Evolutionary conservation across 805 yeast species (phyloP), one percentile per base, ranked within the genome.

Genomic region (Ogataea haglerorum): DNA sequence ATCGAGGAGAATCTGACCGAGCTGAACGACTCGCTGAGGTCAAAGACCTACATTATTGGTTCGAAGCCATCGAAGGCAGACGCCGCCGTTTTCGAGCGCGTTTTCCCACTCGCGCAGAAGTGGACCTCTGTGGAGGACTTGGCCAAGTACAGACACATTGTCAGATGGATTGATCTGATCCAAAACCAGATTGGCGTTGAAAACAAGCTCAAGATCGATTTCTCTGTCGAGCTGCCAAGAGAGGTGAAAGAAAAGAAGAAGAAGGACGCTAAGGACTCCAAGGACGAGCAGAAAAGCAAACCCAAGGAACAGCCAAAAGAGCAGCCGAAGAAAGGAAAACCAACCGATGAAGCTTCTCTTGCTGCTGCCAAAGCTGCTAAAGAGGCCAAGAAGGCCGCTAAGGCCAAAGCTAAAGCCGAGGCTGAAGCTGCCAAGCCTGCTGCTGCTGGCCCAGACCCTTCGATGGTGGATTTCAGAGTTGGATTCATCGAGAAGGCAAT

Each of bases 401-500:
- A 68, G 47, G 78, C 77, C 51, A 79, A 80, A 65, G 82, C 80
- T 40, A 76, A 74, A 50, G 82, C 77, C 24, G 80, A 78, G 42
- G 55, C 54, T 5, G 58, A 54, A 15, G 79, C 80, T 53, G 46
- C 44, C 16, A 44, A 44, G 34, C 68, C 72, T 33, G 72, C 81
- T 38, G 76, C 70, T 43, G 82, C 73, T 24, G 83, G 85, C 40
- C 82, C 91, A 53, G 73, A 71, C 54, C 96, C 98, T 43, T 77
- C 95, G 14, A 70, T 82, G 74, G 80, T 93, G 60, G 97, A 90
- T 62, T 80, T 93, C 68, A 80, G 95, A 62, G 96, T 93, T 48
- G 99, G 99, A 39, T 88, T 82, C 74, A 93, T 93, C 59, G 89
- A 91, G 70, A 93, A 95, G 72, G 96, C 97, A 39, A 74, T 86